Evolutionary conservation across 2,329 filamentous ascomycete species (phyloP).

Genomic region (Cercospora zeae-maydis): DNA sequence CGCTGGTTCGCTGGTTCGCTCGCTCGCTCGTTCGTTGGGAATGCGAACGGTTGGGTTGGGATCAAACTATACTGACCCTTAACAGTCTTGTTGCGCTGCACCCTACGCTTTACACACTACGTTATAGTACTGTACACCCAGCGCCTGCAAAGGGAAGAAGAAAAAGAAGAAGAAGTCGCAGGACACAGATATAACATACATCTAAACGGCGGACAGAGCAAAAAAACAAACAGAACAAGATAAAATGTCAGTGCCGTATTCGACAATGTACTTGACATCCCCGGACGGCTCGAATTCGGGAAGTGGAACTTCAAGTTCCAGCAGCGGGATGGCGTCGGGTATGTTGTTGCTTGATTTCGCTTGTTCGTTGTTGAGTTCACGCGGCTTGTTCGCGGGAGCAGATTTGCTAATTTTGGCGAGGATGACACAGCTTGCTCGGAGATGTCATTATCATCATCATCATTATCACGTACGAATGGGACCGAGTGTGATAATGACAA

Average conservation of each 20-base stretch:
- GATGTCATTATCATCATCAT: too few species aligned
- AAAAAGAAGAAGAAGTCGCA: too few species aligned
- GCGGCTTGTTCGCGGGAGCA: not conserved
- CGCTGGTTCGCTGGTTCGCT: too few species aligned
- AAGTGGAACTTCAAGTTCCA: not conserved
- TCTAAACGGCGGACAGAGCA: too few species aligned
- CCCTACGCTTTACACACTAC: too few species aligned
- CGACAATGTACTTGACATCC: not conserved
- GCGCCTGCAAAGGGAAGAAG: too few species aligned
- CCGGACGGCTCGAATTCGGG: not conserved
- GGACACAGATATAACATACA: not conserved
- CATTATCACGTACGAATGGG: not conserved
- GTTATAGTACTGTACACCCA: too few species aligned
- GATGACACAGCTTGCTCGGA: not conserved
- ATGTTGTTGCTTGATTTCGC: not conserved
- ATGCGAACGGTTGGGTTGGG: too few species aligned
- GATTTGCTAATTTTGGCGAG: not conserved
- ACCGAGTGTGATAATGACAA: not conserved
- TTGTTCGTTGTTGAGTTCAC: not conserved
- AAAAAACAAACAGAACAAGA: not conserved
- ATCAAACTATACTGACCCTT: too few species aligned
- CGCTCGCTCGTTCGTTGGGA: too few species aligned
- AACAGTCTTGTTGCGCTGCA: too few species aligned
- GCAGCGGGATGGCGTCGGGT: not conserved
- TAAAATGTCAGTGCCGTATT: constrained; percentile 6